These are phyloP conservation scores for Thymus mandschuricus DNA, from an alignment of 257 asterid genomes.

Conservation along the genomic window DNA sequence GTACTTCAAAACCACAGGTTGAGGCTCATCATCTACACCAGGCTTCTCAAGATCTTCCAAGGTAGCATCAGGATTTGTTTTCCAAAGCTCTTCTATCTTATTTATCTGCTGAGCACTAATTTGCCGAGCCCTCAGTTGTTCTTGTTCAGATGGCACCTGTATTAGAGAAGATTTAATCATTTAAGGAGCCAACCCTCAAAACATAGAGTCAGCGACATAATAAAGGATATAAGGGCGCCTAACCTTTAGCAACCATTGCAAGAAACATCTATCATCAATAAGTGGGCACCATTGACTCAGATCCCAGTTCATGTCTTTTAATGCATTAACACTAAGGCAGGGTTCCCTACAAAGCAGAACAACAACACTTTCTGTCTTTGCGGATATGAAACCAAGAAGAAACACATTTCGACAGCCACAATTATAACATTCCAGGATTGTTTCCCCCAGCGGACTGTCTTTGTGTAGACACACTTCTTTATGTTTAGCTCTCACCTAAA, in stretches of 20 bases:
- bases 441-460: conserved; percentile 98
- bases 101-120: conserved; percentile 98
- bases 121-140: conserved; percentile 97
- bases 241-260: conserved; percentile 99
- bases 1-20: conserved; percentile 85
- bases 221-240: conserved; percentile 21
- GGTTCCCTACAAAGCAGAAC: conserved; percentile 99
- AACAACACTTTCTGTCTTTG: conserved; percentile 97
- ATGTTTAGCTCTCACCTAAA: conserved; percentile 98
- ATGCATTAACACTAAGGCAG: conserved; percentile 83
- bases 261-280: conserved; percentile 94
- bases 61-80: conserved; percentile 93
- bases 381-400: conserved; percentile 97
- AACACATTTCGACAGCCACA: conserved; percentile 99
- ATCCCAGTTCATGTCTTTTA: conserved; percentile 99
- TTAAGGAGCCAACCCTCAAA: conserved; percentile 22
- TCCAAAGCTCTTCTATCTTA: conserved; percentile 99
- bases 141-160: conserved; percentile 98
- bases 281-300: conserved; percentile 99
- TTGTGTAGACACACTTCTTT: conserved; percentile 99
- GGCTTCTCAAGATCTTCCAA: conserved; percentile 99
- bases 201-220: conserved; percentile 1
- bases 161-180: conserved; percentile 17
- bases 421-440: conserved; percentile 93
- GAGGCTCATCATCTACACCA: conserved; percentile 99